Base-by-base conservation (phyloP, 805 yeast species). In the Pichia phayaonensis region DNA sequence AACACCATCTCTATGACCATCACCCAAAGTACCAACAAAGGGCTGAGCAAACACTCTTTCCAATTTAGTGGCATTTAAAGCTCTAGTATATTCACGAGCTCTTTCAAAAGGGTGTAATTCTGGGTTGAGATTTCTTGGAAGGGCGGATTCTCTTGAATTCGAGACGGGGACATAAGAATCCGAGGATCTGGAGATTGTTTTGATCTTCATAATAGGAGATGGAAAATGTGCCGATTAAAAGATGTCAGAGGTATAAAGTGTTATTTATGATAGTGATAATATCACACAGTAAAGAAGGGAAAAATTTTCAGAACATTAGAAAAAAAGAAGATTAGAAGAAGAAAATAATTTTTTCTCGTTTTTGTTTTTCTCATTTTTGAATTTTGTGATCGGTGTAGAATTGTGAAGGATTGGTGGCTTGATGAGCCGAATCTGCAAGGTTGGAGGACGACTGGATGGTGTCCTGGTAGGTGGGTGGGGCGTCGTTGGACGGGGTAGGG, bases 41-140 rank as follows among this genome's bases (percentile, higher is more conserved):
- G 99, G 99, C 63, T 90, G 90, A 0, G 99, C 98, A 76, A 94
- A 94, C 86, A 94, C 84, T 58, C 97, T 77, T 64, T 92, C 98
- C 70, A 94, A 67, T 65, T 94, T 94, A 16, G 98, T 90, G 26
- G 99, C 98, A 50, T 88, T 92, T 48, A 94, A 70, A 0, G 98
- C 98, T 57, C 90, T 80, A 20, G 97, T 87, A 62, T 94, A 94
- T 68, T 94, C 99, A 63, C 99, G 77, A 7, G 98, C 97, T 59
- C 98, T 76, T 69, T 94, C 98, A 62, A 94, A 92, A 0, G 97
- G 99, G 70, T 94, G 99, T 45, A 94, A 73, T 22, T 92, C 94
- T 2, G 99, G 97, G 63, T 92, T 84, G 59, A 94, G 71, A 68
- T 94, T 94, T 52, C 99, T 77, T 0, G 97, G 92, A 48, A 88